A percentile compares a stretch with the other conserved stretches of the same genome.
Conservation (phyloP, 2,329 filamentous ascomycete species). For the Pyrenochaeta sp. region DNA sequence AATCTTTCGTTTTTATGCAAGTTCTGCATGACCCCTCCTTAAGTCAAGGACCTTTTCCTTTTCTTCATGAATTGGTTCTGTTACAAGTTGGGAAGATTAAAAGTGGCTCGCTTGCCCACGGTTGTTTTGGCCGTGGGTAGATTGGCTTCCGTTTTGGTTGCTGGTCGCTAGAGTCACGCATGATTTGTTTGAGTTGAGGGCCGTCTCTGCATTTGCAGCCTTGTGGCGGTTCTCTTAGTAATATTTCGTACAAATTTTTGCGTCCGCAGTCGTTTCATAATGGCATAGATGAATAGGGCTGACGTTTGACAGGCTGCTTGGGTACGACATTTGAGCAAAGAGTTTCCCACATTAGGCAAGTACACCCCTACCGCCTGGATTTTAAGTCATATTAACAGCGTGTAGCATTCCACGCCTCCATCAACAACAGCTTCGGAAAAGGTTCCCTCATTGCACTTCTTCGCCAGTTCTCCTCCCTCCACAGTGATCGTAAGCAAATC, state of each 20-base stretch:
- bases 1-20: constrained; percentile 61
- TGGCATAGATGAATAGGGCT: constrained; percentile 26
- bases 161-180: constrained; percentile 74
- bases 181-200: constrained; percentile 99
- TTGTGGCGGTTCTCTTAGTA: constrained; percentile 96
- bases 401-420: constrained; percentile 85
- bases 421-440: constrained; percentile 97
- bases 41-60: constrained; percentile 85
- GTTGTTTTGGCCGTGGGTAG: constrained; percentile 73
- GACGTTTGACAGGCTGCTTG: constrained; percentile 76
- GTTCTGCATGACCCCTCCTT: constrained; percentile 69
- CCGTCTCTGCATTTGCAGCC: constrained; percentile 69
- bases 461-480: constrained; percentile 89
- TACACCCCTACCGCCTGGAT: neutral
- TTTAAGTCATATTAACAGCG: constrained; percentile 5
- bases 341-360: constrained; percentile 79
- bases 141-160: constrained; percentile 88
- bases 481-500: constrained; percentile 92
- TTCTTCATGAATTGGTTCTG: constrained; percentile 81
- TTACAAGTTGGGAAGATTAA: constrained; percentile 99
- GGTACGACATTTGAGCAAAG: constrained; percentile 87
- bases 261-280: constrained; percentile 28
- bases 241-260: constrained; percentile 82
- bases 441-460: constrained; percentile 91
- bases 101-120: constrained; percentile 71